phyloP scores from a whole-genome alignment of 2,329 filamentous ascomycete species.

The Trichoderma sp. region DNA sequence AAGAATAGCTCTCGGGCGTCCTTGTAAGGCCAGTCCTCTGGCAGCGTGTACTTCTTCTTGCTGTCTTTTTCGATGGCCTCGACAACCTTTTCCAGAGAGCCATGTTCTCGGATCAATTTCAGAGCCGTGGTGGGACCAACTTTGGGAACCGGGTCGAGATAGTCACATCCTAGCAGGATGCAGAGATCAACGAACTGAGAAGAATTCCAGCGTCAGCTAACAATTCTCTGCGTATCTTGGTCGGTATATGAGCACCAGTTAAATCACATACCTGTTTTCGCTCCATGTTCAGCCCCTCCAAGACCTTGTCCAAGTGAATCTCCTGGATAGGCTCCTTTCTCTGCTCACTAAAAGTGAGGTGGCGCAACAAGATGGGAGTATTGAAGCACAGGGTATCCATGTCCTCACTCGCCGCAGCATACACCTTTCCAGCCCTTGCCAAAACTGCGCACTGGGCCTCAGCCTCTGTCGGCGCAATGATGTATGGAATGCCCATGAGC shows the following conservation, averaged over 20 bases:
- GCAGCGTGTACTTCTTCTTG: conserved; percentile 80
- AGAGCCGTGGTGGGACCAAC: conserved; percentile 89
- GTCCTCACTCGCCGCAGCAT: conserved; percentile 94
- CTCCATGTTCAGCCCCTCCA: conserved; percentile 88
- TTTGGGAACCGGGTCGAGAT: conserved; percentile 94
- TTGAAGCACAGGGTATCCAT: conserved; percentile 99
- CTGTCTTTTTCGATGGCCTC: conserved; percentile 75
- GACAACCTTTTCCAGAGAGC: conserved; percentile 83
- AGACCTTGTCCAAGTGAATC: conserved; percentile 82
- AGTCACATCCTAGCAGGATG: conserved; percentile 96
- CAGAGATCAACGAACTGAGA: conserved; percentile 87
- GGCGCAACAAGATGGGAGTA: conserved; percentile 83
- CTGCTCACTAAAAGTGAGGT: conserved; percentile 96
- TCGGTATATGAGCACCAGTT: neutral
- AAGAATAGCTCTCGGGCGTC: conserved; percentile 93
- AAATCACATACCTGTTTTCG: conserved; percentile 68
- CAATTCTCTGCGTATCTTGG: neutral
- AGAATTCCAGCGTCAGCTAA: neutral
- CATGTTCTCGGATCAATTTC: conserved; percentile 92
- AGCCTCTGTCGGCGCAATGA: conserved; percentile 93
- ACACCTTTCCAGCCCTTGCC: conserved; percentile 90
- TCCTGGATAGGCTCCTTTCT: conserved; percentile 97
- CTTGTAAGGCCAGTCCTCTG: conserved; percentile 95
- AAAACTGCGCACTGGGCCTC: conserved; percentile 95
- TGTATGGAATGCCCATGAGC: conserved; percentile 95